These are phyloP conservation scores for Daedaleopsis nitida DNA, from an alignment of 768 basidiomycete genomes.

Conservation along the genomic window DNA sequence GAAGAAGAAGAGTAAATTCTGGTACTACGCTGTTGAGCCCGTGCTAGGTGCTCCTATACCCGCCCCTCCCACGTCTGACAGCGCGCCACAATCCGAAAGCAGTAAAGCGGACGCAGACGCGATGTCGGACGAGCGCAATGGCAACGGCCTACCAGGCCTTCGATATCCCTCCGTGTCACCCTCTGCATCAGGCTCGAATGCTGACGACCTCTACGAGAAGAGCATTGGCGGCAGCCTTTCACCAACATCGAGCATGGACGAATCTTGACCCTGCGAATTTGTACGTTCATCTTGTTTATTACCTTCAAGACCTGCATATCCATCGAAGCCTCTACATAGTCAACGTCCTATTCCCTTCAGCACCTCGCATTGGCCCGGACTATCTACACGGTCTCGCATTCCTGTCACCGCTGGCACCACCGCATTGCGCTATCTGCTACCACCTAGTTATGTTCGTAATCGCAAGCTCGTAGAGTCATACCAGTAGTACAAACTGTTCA, in stretches of 20 bases:
- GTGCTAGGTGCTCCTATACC: conserved; percentile 37
- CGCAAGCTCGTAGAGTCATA: conserved; percentile 4
- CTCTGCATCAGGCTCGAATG: conserved; percentile 21
- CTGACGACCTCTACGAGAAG: conserved; percentile 32
- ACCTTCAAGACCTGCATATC: conserved; percentile 8
- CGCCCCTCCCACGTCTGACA: conserved; percentile 20
- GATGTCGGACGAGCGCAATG: conserved; percentile 15
- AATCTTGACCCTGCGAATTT: conserved; percentile 25
- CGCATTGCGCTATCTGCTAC: background rate
- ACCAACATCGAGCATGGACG: conserved; percentile 41
- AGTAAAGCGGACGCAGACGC: conserved; percentile 3
- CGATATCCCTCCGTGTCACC: conserved; percentile 18
- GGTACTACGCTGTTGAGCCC: conserved; percentile 88
- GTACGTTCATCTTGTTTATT: conserved; percentile 17
- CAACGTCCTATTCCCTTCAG: conserved; percentile 4
- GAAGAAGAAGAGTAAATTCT: conserved; percentile 85
- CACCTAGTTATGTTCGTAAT: conserved; percentile 8
- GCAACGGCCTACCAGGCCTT: conserved; percentile 7
- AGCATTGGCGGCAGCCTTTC: conserved; percentile 46
- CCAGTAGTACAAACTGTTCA: background rate
- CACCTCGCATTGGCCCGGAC: conserved; percentile 8
- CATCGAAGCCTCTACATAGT: background rate
- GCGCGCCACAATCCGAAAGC: background rate
- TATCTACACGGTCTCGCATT: background rate
- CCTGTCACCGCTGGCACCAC: conserved; percentile 4